phyloP scores from a whole-genome alignment of 1,284 basidiomycete species.

The Rhodotorula sp. region DNA sequence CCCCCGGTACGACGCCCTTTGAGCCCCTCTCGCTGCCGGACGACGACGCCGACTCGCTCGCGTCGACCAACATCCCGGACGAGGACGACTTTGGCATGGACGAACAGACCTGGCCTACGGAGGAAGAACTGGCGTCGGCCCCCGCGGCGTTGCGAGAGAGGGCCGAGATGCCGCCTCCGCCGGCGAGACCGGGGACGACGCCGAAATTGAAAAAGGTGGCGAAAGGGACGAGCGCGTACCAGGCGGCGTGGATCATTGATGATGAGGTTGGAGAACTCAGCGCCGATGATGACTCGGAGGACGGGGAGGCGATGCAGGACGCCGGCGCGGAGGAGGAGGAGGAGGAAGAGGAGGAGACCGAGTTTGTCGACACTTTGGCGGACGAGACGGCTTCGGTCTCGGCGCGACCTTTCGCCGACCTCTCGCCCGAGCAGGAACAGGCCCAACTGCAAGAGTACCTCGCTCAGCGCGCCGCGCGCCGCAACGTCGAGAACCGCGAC shows the following conservation, averaged over 20 bases:
- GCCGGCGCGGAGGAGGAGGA: slow-evolving; percentile 43
- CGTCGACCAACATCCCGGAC: slow-evolving; percentile 66
- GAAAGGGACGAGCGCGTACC: slow-evolving; percentile 88
- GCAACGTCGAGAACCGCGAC: slow-evolving; percentile 53
- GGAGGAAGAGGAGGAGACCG: slow-evolving; percentile 53
- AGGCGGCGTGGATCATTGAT: slow-evolving; percentile 89
- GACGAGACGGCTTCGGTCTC: slow-evolving; percentile 40
- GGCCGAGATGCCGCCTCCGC: slow-evolving; percentile 55
- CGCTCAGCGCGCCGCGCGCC: slow-evolving; percentile 48
- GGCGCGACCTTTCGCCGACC: slow-evolving; percentile 40
- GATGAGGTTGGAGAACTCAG: slow-evolving; percentile 53
- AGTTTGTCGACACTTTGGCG: slow-evolving; percentile 36
- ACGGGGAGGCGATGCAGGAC: slow-evolving; percentile 50
- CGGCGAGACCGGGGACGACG: slow-evolving; percentile 65
- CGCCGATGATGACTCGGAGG: slow-evolving; percentile 52
- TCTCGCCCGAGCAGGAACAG: slow-evolving; percentile 62
- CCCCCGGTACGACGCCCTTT: slow-evolving; percentile 57
- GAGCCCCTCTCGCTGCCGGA: slow-evolving; percentile 48
- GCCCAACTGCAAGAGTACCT: slow-evolving; percentile 54
- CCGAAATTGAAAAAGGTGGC: slow-evolving; percentile 75
- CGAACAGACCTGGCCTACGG: slow-evolving; percentile 98
- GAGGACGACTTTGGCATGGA: slow-evolving; percentile 84
- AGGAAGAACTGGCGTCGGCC: slow-evolving; percentile 79
- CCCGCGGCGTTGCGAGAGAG: slow-evolving; percentile 48
- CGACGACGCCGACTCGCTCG: slow-evolving; percentile 79